These are phyloP conservation scores for Aspergillus leporis DNA, from an alignment of 495 filamentous ascomycete species.

Conservation along the genomic window DNA sequence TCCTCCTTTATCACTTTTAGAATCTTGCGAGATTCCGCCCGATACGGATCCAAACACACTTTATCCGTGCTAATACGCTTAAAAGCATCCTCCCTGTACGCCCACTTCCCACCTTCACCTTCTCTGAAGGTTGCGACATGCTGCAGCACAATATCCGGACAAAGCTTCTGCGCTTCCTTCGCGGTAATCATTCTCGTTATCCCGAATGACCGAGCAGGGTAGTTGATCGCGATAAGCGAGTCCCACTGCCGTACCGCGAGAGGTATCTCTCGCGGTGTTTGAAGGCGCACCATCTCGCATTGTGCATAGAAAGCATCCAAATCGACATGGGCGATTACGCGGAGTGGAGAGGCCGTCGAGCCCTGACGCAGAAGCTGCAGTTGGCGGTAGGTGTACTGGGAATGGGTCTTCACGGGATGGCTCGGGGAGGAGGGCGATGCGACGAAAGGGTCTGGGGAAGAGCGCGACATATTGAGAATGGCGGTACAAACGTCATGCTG, in stretches of 20 bases:
- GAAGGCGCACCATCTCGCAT: constrained; percentile 87
- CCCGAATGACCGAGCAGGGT: constrained; percentile 79
- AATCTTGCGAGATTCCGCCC: constrained; percentile 81
- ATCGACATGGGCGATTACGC: constrained; percentile 89
- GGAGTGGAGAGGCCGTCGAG: constrained; percentile 71
- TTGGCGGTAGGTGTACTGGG: constrained; percentile 82
- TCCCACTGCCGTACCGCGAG: constrained; percentile 83
- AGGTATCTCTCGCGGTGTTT: constrained; percentile 69
- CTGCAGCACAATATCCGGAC: constrained; percentile 80
- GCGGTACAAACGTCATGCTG: constrained; percentile 20
- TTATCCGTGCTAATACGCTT: constrained; percentile 82
- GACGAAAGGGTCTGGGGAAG: constrained; percentile 31
- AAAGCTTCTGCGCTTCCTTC: constrained; percentile 83
- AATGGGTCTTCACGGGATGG: constrained; percentile 52
- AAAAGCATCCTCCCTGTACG: constrained; percentile 78
- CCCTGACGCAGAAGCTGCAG: constrained; percentile 71
- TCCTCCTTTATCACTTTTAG: constrained; percentile 76
- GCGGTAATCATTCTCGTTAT: constrained; percentile 73
- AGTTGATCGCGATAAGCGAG: constrained; percentile 94
- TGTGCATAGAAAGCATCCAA: constrained; percentile 99
- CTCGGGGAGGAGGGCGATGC: constrained; percentile 31
- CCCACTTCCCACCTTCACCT: constrained; percentile 82
- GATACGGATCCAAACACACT: constrained; percentile 90
- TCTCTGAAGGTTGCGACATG: constrained; percentile 96
- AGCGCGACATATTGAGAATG: constrained; percentile 26